Evolutionary conservation across 108 stramenopile genomes (phyloP).

Genomic region (Schizochytrium sp.): DNA sequence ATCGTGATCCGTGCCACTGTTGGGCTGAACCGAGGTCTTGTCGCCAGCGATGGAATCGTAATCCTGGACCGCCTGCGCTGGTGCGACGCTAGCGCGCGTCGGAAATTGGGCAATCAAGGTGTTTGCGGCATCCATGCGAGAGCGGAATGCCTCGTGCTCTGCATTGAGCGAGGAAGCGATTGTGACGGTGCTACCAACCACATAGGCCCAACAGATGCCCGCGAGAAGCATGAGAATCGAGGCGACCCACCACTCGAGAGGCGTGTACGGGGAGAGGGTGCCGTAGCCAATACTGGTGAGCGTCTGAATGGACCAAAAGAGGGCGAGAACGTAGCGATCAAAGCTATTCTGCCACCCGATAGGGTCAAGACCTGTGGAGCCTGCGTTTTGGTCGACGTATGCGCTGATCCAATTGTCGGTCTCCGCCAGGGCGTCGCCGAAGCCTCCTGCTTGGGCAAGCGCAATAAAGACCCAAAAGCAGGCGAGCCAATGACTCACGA

Average conservation of each 20-base stretch:
- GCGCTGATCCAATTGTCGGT: conserved; percentile 39
- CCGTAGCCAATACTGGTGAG: conserved; percentile 48
- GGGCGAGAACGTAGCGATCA: conserved; percentile 40
- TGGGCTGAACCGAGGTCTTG: too few relatives aligned
- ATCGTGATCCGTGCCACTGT: too few relatives aligned
- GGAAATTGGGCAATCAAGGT: not conserved
- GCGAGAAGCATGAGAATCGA: conserved; percentile 30
- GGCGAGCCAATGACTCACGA: conserved; percentile 23
- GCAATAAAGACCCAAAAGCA: conserved; percentile 36
- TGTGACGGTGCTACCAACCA: conserved; percentile 36
- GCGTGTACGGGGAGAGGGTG: conserved; percentile 35
- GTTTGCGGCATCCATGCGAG: not conserved
- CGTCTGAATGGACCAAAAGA: conserved; percentile 47
- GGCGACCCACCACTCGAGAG: conserved; percentile 26
- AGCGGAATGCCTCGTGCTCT: not conserved
- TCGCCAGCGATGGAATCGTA: too few relatives aligned
- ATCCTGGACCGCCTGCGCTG: too few relatives aligned
- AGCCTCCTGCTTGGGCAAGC: conserved; percentile 29
- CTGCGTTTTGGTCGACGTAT: conserved; percentile 28
- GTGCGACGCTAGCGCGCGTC: too few relatives aligned
- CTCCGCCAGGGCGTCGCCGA: conserved; percentile 15
- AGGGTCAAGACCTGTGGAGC: conserved; percentile 40
- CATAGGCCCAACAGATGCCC: conserved; percentile 45
- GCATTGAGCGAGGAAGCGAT: conserved; percentile 15
- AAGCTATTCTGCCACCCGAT: conserved; percentile 36